Evolutionary conservation across 1,284 basidiomycete species (phyloP), one percentile per base, ranked within the genome.

Genomic region (Ceratobasidium sp.): DNA sequence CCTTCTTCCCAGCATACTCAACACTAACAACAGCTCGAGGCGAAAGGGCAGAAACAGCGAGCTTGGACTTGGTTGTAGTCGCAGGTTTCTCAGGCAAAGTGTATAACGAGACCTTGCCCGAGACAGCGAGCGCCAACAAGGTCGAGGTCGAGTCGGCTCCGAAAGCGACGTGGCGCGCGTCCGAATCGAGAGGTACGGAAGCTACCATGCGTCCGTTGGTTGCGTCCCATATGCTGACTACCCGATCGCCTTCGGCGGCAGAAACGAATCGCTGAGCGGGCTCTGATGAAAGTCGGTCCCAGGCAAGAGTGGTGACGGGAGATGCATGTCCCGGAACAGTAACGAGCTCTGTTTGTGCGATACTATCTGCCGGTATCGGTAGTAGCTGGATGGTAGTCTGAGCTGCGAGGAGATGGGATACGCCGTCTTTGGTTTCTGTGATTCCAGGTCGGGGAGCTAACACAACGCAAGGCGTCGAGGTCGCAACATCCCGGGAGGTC

Each of bases 211-310:
- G 88, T 74, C 87, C 87, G 80, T 88, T 82, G 57, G 80, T 74
- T 72, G 82, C 82, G 67, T 87, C 81, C 92, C 91, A 89, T 59
- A 90, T 77, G 77, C 88, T 91, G n/a, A 93, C 83, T 54, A 91
- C 88, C 23, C 93, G 87, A 80, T 95, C 93, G 35, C 86, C 86
- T 77, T 92, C 88, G 5, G 92, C 92, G 23, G 87, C 85, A 4
- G 92, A 91, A 50, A 91, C 81, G 80, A 95, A 92, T 7, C 79
- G 57, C 26, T 54, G 21, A 21, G 66, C 47, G 14, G 50, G 71
- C 8, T 23, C 57, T 41, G 72, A 64, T 11, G 55, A 35, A 23
- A 66, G 82, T 21, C 80, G 78, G 74, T 85, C 84, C 88, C 89
- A 90, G 66, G 83, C 81, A 7, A 89, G 76, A 43, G 81, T 79